A percentile compares a stretch with the other conserved stretches of the same genome.
phyloP scores from a whole-genome alignment of 805 yeast genomes.

The Lipomyces chichibuensis region DNA sequence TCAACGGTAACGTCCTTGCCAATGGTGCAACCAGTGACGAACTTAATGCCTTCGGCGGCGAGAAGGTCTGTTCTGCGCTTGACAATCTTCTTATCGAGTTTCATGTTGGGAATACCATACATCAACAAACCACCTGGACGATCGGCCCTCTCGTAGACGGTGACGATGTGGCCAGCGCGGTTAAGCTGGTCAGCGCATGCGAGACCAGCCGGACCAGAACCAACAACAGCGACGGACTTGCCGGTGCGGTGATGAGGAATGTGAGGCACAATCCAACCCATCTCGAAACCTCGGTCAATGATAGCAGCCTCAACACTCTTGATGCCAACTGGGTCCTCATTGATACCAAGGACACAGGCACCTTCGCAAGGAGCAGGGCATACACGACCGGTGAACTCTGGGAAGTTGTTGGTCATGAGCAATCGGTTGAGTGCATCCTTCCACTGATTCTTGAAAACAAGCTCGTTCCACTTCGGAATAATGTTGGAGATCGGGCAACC shows the following conservation, averaged over 20 bases:
- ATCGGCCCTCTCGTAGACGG: conserved; percentile 91
- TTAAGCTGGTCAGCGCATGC: conserved; percentile 97
- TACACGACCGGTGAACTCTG: conserved; percentile 96
- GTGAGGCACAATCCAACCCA: conserved; percentile 91
- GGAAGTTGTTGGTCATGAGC: conserved; percentile 96
- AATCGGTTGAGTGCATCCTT: conserved; percentile 87
- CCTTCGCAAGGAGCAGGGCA: conserved; percentile 99
- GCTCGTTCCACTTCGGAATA: conserved; percentile 97
- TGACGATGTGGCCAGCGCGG: conserved; percentile 91
- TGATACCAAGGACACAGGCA: conserved; percentile 91
- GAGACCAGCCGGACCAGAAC: conserved; percentile 97
- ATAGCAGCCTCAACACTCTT: conserved; percentile 95
- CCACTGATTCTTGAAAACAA: conserved; percentile 95
- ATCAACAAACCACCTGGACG: conserved; percentile 95
- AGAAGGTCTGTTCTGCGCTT: conserved; percentile 90
- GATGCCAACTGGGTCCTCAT: conserved; percentile 94
- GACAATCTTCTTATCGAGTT: conserved; percentile 88
- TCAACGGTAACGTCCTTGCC: conserved; percentile 73
- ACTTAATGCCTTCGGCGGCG: conserved; percentile 85
- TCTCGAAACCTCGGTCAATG: conserved; percentile 92
- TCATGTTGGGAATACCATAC: conserved; percentile 99
- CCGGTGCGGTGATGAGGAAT: conserved; percentile 85
- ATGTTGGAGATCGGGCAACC: conserved; percentile 98
- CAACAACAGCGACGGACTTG: conserved; percentile 79
- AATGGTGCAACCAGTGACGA: conserved; percentile 73